These are phyloP conservation scores for Penicillium vulpinum DNA, from an alignment of 2,329 filamentous ascomycete genomes.

Conservation along the genomic window DNA sequence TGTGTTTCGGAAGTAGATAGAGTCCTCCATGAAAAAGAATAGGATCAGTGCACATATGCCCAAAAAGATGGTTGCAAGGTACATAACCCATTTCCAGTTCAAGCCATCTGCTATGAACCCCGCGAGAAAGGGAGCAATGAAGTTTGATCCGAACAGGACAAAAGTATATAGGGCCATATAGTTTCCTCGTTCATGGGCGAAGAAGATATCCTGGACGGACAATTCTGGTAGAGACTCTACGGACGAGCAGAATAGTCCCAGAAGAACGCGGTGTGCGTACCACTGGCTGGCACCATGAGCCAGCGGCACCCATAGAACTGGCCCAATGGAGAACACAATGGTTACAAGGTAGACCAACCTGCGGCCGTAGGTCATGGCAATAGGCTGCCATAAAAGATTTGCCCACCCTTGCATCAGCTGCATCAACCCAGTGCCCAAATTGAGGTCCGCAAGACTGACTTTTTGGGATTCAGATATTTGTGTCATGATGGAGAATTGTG, in stretches of 20 bases:
- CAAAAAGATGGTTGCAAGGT: not conserved
- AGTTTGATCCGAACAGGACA: not conserved
- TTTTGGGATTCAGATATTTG: not conserved
- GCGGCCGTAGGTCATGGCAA: not conserved
- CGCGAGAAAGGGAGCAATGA: not conserved
- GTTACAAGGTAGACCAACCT: not conserved
- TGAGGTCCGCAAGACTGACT: not conserved
- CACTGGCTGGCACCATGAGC: not conserved
- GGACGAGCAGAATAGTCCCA: not conserved
- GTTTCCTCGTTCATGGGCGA: not conserved
- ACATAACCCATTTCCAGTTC: not conserved
- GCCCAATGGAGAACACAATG: not conserved
- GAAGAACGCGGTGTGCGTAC: not conserved
- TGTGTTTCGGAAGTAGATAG: not conserved
- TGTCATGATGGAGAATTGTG: not conserved
- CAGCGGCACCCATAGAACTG: not conserved
- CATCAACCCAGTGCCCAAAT: not conserved
- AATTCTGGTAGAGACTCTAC: not conserved
- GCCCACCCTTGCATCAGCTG: not conserved
- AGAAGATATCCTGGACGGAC: not conserved
- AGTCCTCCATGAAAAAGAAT: not conserved
- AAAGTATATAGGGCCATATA: not conserved
- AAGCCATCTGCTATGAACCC: not conserved
- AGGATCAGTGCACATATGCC: not conserved
- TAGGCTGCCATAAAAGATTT: not conserved